Conservation (phyloP, 441 rosid species). For the Kokia cookei region DNA sequence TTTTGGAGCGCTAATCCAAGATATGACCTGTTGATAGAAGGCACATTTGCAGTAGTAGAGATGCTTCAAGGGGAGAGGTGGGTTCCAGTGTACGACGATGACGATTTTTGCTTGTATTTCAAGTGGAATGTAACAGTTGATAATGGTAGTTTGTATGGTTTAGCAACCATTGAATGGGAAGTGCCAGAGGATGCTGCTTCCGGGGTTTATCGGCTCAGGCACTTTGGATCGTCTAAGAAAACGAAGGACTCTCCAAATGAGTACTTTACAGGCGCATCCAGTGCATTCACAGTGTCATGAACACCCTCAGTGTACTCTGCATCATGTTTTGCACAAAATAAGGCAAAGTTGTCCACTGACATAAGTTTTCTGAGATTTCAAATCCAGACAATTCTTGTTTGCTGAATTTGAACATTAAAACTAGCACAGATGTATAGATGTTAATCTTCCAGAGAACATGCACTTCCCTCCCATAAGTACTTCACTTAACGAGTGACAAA, state of each 20-base stretch:
- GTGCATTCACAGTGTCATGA: constrained; percentile 38
- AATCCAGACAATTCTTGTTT: background rate
- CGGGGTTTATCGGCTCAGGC: constrained; percentile 45
- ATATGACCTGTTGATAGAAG: constrained; percentile 52
- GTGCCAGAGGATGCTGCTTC: constrained; percentile 27
- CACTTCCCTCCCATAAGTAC: no score
- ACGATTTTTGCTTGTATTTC: constrained; percentile 46
- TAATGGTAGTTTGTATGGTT: constrained; percentile 18
- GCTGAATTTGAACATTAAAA: constrained; percentile 3
- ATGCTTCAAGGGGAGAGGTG: constrained; percentile 38
- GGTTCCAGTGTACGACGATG: constrained; percentile 51
- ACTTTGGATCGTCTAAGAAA: constrained; percentile 43
- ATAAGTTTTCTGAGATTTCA: background rate
- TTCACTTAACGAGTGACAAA: no score
- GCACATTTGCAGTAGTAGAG: constrained; percentile 50
- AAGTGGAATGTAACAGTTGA: constrained; percentile 33
- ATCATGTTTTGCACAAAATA: constrained; percentile 9
- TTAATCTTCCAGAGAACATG: background rate
- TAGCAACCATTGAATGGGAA: constrained; percentile 50
- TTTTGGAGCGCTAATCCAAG: constrained; percentile 60
- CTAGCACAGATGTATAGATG: background rate
- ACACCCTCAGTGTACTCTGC: background rate
- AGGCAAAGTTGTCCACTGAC: background rate
- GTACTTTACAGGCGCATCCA: constrained; percentile 47
- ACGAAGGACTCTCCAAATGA: constrained; percentile 20